Percentiles rank a stretch among this genome's conserved stretches.
Evolutionary conservation across 176 grass and related monocot genomes (phyloP).

Genomic region (Luzula sylvatica): DNA sequence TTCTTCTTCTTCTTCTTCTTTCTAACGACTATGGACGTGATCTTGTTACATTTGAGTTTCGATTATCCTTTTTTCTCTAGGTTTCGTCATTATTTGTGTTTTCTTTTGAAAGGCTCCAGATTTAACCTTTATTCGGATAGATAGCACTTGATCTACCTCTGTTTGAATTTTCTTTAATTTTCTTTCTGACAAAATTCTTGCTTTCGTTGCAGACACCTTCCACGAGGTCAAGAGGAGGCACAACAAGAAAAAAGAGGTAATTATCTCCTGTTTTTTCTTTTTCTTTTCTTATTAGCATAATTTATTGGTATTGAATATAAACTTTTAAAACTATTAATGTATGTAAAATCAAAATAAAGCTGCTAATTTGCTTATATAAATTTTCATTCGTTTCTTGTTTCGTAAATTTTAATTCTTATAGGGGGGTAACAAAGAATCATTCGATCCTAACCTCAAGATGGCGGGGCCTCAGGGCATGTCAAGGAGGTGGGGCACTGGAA

Average conservation of each 20-base stretch:
- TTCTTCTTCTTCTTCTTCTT: too few species aligned
- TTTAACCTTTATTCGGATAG: background rate
- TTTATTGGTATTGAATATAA: background rate
- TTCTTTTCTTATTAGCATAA: background rate
- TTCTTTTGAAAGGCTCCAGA: too few species aligned
- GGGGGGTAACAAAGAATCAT: constrained; percentile 33
- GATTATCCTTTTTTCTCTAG: too few species aligned
- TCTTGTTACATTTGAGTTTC: too few species aligned
- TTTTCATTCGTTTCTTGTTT: too few species aligned
- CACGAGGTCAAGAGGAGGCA: constrained; percentile 76
- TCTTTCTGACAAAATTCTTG: background rate
- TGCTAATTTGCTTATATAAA: too few species aligned
- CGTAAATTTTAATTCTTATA: constrained; percentile 17
- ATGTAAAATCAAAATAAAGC: too few species aligned
- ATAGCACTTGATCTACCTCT: constrained; percentile 7
- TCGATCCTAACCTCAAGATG: constrained; percentile 44
- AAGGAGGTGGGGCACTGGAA: constrained; percentile 42
- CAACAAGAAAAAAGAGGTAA: constrained; percentile 85
- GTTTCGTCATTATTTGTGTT: too few species aligned
- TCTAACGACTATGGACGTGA: too few species aligned
- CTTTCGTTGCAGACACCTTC: constrained; percentile 53
- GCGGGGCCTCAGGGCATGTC: background rate
- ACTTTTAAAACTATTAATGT: too few species aligned
- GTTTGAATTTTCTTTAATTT: background rate
- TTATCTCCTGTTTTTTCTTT: background rate